phyloP scores from a whole-genome alignment of 2,329 filamentous ascomycete species.

The Penicillium occitanis region DNA sequence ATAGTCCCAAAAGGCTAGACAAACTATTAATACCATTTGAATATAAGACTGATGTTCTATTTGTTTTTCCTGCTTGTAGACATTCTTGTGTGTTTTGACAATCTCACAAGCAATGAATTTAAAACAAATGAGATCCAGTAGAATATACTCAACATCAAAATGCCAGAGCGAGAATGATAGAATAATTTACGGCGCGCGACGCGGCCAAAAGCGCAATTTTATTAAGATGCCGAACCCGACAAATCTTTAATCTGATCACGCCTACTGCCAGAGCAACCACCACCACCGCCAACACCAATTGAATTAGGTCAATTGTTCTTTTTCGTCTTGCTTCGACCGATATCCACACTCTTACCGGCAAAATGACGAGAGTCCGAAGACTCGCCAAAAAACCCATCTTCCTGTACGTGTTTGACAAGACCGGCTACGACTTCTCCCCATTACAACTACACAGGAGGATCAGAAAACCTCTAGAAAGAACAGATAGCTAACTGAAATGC shows the following conservation, averaged over 20 bases:
- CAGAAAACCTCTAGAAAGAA: not conserved
- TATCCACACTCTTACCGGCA: not conserved
- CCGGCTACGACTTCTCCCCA: not conserved
- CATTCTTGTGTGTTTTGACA: not conserved
- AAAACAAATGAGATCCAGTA: too few species aligned
- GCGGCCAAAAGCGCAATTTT: conserved; percentile 38
- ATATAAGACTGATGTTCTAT: not conserved
- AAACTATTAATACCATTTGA: not conserved
- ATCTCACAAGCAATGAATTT: too few species aligned
- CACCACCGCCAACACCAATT: not conserved
- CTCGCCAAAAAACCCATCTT: conserved; percentile 39
- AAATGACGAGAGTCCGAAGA: conserved; percentile 11
- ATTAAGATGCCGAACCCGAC: conserved; percentile 6
- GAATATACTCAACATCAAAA: too few species aligned
- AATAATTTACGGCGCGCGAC: conserved; percentile 31
- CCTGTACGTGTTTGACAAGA: conserved; percentile 52
- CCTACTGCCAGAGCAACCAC: not conserved
- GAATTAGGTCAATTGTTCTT: not conserved
- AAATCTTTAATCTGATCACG: conserved; percentile 1
- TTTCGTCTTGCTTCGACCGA: not conserved
- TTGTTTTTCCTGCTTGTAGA: not conserved
- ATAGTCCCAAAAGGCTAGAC: not conserved
- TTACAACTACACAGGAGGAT: too few species aligned
- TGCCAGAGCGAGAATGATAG: not conserved
- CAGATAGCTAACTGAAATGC: not conserved